Evolutionary conservation across 805 yeast genomes (phyloP), one percentile per base, ranked within the genome.

Genomic region (Saturnispora hagleri): DNA sequence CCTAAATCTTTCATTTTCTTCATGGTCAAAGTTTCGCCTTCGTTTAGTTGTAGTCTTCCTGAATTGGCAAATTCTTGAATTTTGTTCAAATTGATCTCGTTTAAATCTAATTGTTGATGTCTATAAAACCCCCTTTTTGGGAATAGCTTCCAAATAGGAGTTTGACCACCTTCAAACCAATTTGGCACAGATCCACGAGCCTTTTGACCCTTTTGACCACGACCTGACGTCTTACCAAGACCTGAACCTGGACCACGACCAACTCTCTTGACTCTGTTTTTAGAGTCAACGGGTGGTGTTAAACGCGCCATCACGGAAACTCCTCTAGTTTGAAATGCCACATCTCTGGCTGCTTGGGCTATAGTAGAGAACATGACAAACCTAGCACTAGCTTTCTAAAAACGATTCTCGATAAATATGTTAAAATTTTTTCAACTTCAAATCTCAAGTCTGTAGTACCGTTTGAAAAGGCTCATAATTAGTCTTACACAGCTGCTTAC

Each of bases 91-190:
- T 86, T 86, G 56, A 93, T 62, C 59, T 79, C 81, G 47, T 73
- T 70, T 59, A 79, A 70, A 13, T 75, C 75, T 54, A 69, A 69
- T 47, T 76, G 76, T 60, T 77, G 80, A 26, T 76, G 79, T 65
- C 88, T 80, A 60, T 78, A 81, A 72, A 89, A 89, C 8, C 98
- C 98, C 54, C 84, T 73, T 65, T 91, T 91, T 58, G 97, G 96
- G 69, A 88, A 82, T 58, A 86, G 72, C 68, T 86, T 79, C 68
- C 81, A 81, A 64, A 84, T 81, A 26, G 97, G 98, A 2, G 98
- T 93, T 67, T 93, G 99, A 66, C 99, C 98, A 80, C 99, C 99
- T 74, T 93, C 99, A 66, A 91, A 89, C 91, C 95, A 88, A 53
- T 85, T 80, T 52, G 89, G 91, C 31, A 91, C 91, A 42, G 83